phyloP scores from a whole-genome alignment of 768 basidiomycete species.

The Gymnopilus dilepis region DNA sequence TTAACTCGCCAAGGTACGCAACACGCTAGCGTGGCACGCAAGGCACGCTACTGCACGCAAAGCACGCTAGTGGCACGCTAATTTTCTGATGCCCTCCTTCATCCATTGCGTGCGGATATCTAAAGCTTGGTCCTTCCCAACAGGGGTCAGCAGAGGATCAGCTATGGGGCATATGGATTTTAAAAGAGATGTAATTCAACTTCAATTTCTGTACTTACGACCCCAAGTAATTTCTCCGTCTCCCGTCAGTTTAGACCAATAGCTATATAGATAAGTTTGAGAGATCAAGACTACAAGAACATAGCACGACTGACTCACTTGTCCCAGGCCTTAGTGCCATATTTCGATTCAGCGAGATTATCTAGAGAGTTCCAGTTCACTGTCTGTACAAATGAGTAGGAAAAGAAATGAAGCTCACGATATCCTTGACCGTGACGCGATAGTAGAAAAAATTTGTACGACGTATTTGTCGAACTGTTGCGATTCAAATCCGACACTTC shows the following conservation, averaged over 20 bases:
- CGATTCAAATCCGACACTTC: constrained; percentile 55
- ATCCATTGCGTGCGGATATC: constrained; percentile 52
- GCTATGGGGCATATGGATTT: constrained; percentile 39
- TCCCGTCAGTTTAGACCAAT: constrained; percentile 67
- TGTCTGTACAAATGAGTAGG: neutral
- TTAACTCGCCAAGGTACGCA: too few relatives aligned
- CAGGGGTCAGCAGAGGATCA: constrained; percentile 65
- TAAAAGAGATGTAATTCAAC: neutral
- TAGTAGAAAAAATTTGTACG: constrained; percentile 70
- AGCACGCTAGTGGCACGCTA: too few relatives aligned
- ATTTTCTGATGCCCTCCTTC: too few relatives aligned
- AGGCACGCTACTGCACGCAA: too few relatives aligned
- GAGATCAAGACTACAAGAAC: neutral
- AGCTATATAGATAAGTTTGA: constrained; percentile 35
- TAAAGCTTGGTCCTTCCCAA: constrained; percentile 62
- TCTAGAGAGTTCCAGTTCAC: constrained; percentile 43
- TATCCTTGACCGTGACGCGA: constrained; percentile 77
- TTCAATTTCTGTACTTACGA: constrained; percentile 48
- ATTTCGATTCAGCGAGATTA: constrained; percentile 66
- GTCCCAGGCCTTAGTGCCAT: constrained; percentile 65
- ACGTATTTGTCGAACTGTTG: constrained; percentile 38
- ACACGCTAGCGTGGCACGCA: too few relatives aligned
- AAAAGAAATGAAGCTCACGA: constrained; percentile 51
- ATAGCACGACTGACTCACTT: constrained; percentile 42
- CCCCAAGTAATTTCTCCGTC: constrained; percentile 77